These are phyloP conservation scores for Trametes coccinea DNA, from an alignment of 768 basidiomycete genomes.

Conservation along the genomic window DNA sequence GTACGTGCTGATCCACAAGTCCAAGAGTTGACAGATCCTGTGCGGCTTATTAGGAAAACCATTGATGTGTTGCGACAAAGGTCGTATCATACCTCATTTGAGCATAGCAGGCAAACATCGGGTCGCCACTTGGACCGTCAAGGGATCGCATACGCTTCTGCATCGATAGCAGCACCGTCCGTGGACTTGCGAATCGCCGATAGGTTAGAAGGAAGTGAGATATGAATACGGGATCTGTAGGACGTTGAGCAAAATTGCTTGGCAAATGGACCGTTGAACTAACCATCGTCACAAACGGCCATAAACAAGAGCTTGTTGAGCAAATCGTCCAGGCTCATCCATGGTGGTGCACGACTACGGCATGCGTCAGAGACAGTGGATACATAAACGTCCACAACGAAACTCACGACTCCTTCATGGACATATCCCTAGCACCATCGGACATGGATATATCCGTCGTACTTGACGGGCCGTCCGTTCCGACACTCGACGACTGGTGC, in stretches of 20 bases:
- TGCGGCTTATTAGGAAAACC: background rate
- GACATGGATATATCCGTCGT: constrained; percentile 25
- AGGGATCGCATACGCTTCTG: constrained; percentile 83
- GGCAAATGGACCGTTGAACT: constrained; percentile 31
- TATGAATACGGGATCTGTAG: constrained; percentile 70
- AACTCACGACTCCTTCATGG: constrained; percentile 53
- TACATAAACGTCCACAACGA: background rate
- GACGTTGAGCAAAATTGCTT: constrained; percentile 1
- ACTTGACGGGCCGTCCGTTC: constrained; percentile 12
- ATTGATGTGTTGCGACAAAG: constrained; percentile 8
- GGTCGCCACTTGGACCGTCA: constrained; percentile 70
- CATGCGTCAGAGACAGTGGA: background rate
- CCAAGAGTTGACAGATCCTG: constrained; percentile 79
- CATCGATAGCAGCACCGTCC: constrained; percentile 81
- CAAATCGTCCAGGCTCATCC: constrained; percentile 76
- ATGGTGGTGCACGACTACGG: constrained; percentile 58
- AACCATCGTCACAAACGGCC: constrained; percentile 83
- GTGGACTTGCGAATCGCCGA: constrained; percentile 78
- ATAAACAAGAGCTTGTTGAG: constrained; percentile 82
- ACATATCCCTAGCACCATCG: constrained; percentile 25
- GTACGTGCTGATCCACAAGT: constrained; percentile 76
- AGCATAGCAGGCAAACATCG: constrained; percentile 84
- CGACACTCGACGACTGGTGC: constrained; percentile 4
- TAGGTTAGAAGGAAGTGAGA: constrained; percentile 83
- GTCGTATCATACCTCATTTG: constrained; percentile 69